Evolutionary conservation across 2,329 filamentous ascomycete genomes (phyloP).

Genomic region (Xylariaceae sp.): DNA sequence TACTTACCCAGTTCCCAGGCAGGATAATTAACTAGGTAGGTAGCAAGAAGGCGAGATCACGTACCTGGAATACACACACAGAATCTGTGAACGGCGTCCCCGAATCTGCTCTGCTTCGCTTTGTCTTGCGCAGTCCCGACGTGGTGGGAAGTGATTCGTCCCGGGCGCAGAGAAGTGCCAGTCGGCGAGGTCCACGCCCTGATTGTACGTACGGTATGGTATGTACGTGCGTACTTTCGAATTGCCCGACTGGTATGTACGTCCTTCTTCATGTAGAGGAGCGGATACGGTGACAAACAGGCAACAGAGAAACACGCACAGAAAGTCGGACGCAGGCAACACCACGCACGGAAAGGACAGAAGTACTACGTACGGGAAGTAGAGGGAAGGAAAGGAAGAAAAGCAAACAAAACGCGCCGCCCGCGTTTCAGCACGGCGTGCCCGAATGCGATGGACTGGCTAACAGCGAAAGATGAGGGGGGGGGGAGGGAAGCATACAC

Average conservation of each 20-base stretch:
- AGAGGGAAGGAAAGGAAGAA: neutral
- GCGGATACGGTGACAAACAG: no score
- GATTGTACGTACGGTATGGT: neutral
- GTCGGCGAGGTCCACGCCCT: no score
- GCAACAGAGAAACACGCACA: no score
- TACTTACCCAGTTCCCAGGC: no score
- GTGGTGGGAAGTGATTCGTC: constrained; percentile 17
- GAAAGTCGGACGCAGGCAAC: neutral
- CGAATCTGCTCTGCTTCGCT: neutral
- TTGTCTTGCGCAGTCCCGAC: neutral
- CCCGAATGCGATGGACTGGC: neutral
- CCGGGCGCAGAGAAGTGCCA: no score
- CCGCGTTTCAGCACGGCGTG: neutral
- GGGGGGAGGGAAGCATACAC: neutral
- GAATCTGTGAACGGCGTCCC: neutral
- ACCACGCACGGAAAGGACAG: neutral
- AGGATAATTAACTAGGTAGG: no score
- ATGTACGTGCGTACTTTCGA: neutral
- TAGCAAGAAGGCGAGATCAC: no score
- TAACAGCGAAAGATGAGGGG: neutral
- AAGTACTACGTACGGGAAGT: neutral
- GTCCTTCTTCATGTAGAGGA: no score
- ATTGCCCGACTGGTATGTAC: neutral
- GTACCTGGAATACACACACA: no score
- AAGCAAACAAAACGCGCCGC: neutral